Percentiles rank a stretch among this genome's conserved stretches.
Evolutionary conservation across 345 rosid genomes (phyloP).

Genomic region (Punica granatum): DNA sequence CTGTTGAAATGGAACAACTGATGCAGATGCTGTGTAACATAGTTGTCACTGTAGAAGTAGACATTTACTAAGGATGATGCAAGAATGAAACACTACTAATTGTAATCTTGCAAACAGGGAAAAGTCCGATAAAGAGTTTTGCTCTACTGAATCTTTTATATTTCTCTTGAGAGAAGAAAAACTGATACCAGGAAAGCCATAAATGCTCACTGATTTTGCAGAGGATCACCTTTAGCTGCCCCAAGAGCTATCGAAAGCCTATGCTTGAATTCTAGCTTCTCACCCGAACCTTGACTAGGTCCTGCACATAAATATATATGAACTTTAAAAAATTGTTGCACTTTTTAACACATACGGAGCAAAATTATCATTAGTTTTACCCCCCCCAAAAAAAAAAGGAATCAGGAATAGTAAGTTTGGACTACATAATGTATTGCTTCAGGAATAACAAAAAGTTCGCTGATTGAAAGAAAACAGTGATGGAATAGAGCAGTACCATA

Average conservation of each 20-base stretch:
- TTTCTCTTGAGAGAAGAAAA: conserved; percentile 34
- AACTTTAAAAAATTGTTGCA: conserved; percentile 1
- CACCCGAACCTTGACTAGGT: conserved; percentile 51
- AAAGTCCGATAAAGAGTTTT: background rate
- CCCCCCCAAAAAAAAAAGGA: background rate
- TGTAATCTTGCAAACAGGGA: background rate
- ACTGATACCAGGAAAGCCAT: conserved; percentile 62
- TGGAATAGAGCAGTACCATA: conserved; percentile 60
- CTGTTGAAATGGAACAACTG: conserved; percentile 4
- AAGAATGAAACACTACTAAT: background rate
- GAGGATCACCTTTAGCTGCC: conserved; percentile 96
- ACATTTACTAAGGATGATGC: background rate
- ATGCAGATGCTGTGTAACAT: background rate
- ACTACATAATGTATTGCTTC: background rate
- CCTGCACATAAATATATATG: conserved; percentile 30
- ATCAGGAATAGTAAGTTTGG: background rate
- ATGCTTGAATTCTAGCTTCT: conserved; percentile 88
- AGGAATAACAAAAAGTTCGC: background rate
- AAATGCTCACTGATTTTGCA: conserved; percentile 79
- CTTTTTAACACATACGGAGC: background rate
- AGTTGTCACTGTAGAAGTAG: background rate
- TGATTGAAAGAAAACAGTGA: conserved; percentile 12
- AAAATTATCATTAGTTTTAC: background rate
- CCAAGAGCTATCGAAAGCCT: conserved; percentile 82
- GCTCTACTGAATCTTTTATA: background rate